Conservation (phyloP, 108 stramenopile genomes). For the Bacterosira constricta region DNA sequence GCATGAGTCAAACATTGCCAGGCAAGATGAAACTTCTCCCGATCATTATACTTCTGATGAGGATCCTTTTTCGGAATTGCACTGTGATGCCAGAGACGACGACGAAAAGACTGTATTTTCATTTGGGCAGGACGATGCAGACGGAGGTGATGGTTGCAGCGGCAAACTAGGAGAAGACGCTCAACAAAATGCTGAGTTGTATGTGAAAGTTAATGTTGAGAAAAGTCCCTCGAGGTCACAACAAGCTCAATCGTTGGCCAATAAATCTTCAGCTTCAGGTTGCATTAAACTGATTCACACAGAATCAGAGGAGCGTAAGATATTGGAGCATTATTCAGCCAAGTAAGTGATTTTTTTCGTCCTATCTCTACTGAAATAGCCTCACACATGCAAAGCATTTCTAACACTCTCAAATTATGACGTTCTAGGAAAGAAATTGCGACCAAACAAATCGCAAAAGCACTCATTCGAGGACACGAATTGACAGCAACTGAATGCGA, state of each 20-base stretch:
- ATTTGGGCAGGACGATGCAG: no score
- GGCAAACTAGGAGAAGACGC: no score
- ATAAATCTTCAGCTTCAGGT: background rate
- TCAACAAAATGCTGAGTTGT: no score
- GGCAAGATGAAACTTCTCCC: no score
- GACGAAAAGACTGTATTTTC: no score
- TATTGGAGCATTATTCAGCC: conserved; percentile 34
- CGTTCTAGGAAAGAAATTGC: conserved; percentile 27
- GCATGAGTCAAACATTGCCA: no score
- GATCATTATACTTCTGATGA: background rate
- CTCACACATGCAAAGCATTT: no score
- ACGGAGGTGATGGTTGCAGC: no score
- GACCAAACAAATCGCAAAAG: conserved; percentile 42
- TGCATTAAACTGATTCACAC: conserved; percentile 18
- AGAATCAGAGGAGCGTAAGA: conserved; percentile 40
- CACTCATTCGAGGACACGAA: conserved; percentile 28
- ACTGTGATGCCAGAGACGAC: background rate
- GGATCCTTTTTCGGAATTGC: background rate
- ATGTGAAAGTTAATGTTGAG: background rate
- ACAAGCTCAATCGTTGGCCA: background rate
- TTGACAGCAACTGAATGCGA: conserved; percentile 28
- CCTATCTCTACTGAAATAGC: no score
- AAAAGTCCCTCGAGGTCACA: background rate
- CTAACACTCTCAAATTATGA: no score
- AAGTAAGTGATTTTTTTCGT: no score